phyloP scores from a whole-genome alignment of 169 alveolate species.

The Toxoplasma gondii region DNA sequence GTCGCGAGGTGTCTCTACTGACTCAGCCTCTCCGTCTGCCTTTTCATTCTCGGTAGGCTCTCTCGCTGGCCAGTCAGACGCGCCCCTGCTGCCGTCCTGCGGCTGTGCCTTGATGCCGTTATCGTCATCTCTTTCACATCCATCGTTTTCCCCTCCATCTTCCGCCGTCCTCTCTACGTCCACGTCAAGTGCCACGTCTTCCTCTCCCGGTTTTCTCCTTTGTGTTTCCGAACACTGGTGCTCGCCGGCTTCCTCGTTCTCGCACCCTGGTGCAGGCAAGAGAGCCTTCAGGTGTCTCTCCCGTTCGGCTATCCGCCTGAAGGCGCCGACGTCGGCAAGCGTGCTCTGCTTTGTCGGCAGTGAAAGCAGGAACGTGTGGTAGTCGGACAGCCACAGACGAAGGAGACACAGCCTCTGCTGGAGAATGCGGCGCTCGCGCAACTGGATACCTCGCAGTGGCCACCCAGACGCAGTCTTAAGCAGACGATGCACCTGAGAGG shows the following conservation, averaged over 20 bases:
- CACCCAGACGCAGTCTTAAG: slow-evolving; percentile 7
- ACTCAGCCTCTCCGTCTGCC: background rate
- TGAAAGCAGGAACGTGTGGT: slow-evolving; percentile 50
- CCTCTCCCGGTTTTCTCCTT: background rate
- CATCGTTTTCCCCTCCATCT: background rate
- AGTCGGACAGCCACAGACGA: slow-evolving; percentile 65
- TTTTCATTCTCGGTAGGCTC: background rate
- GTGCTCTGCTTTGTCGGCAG: slow-evolving; percentile 52
- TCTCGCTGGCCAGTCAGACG: background rate
- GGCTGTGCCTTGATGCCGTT: background rate
- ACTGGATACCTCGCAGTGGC: background rate
- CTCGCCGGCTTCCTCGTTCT: background rate
- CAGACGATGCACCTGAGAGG: slow-evolving; percentile 24
- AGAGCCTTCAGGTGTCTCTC: background rate
- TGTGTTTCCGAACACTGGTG: background rate
- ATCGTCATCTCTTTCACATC: background rate
- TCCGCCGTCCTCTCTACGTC: background rate
- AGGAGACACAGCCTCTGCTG: slow-evolving; percentile 65
- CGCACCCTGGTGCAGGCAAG: background rate
- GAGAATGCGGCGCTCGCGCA: slow-evolving; percentile 27
- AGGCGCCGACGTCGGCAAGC: slow-evolving; percentile 28
- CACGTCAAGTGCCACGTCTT: background rate
- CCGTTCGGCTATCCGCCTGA: background rate
- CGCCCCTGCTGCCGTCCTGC: background rate
- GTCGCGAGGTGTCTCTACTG: background rate